phyloP scores from a whole-genome alignment of 2,329 filamentous ascomycete species.

The Exophiala sp. region DNA sequence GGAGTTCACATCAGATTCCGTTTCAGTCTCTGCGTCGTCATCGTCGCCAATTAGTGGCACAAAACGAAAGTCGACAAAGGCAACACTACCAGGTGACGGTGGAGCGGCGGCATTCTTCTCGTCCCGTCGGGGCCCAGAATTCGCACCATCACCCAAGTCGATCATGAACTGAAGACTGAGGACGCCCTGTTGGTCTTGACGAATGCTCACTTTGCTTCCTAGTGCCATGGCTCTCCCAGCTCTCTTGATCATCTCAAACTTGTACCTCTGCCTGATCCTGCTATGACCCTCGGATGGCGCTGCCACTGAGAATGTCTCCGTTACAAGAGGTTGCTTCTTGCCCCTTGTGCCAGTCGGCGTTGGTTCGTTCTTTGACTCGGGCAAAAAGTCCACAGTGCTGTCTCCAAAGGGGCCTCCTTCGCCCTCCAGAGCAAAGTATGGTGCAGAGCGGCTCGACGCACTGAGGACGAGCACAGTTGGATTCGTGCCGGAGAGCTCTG shows the following conservation, averaged over 20 bases:
- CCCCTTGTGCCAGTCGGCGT: conserved; percentile 33
- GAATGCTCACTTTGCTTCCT: conserved; percentile 85
- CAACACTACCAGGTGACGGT: conserved; percentile 20
- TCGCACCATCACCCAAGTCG: conserved; percentile 62
- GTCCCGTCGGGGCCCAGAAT: conserved; percentile 12
- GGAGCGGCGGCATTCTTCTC: conserved; percentile 11
- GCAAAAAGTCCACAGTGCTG: conserved; percentile 58
- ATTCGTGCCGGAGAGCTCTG: conserved; percentile 59
- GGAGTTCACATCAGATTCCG: conserved; percentile 9
- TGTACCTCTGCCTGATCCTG: conserved; percentile 73
- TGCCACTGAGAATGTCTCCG: conserved; percentile 53
- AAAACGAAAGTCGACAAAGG: conserved; percentile 47
- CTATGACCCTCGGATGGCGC: conserved; percentile 55
- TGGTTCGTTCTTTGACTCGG: conserved; percentile 44
- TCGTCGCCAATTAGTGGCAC: conserved; percentile 45
- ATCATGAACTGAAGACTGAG: conserved; percentile 96
- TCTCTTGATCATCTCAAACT: conserved; percentile 80
- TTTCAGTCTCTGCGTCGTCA: conserved; percentile 37
- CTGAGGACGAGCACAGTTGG: conserved; percentile 69
- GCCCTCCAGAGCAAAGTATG: conserved; percentile 72
- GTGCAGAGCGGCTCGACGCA: conserved; percentile 57
- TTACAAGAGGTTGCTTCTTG: conserved; percentile 39
- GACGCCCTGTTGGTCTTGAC: conserved; percentile 84
- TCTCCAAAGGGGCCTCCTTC: conserved; percentile 57
- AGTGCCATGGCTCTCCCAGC: conserved; percentile 89